A percentile compares a stretch with the other conserved stretches of the same genome.
These are phyloP conservation scores for Colletotrichum graminicola DNA, from an alignment of 2,329 filamentous ascomycete species.

Conservation along the genomic window DNA sequence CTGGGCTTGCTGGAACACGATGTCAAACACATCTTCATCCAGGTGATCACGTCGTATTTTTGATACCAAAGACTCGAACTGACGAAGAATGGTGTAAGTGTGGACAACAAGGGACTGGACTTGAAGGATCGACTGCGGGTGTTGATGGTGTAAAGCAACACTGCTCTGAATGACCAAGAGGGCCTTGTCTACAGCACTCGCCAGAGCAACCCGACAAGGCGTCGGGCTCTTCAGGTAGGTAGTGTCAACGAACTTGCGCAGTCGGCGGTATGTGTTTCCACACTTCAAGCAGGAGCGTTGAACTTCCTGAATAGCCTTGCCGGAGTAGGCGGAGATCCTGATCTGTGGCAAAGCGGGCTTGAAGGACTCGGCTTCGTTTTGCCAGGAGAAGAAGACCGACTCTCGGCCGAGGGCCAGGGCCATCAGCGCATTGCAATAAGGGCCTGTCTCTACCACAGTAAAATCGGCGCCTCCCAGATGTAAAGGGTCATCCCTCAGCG, in stretches of 20 bases:
- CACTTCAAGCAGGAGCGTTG: conserved; percentile 61
- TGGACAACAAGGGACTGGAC: conserved; percentile 64
- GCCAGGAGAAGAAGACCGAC: conserved; percentile 77
- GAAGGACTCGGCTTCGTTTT: conserved; percentile 66
- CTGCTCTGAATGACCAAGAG: conserved; percentile 63
- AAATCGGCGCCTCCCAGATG: conserved; percentile 53
- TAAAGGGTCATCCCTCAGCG: conserved; percentile 56
- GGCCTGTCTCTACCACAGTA: conserved; percentile 60
- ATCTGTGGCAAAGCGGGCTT: conserved; percentile 59
- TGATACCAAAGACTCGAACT: conserved; percentile 64
- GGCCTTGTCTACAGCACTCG: conserved; percentile 61
- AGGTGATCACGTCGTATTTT: conserved; percentile 58
- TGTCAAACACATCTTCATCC: conserved; percentile 73
- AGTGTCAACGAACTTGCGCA: conserved; percentile 60
- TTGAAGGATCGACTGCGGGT: conserved; percentile 63
- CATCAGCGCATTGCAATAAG: conserved; percentile 70
- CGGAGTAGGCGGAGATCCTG: conserved; percentile 69
- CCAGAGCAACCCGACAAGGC: conserved; percentile 65
- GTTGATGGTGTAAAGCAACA: conserved; percentile 58
- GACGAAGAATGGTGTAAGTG: conserved; percentile 61
- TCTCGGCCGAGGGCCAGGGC: conserved; percentile 77
- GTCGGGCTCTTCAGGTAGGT: conserved; percentile 60
- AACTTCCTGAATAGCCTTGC: conserved; percentile 60
- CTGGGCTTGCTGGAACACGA: conserved; percentile 72
- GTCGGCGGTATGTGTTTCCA: conserved; percentile 60